A percentile compares a stretch with the other conserved stretches of the same genome.
These are phyloP conservation scores for Neurospora sublineolata DNA, from an alignment of 495 filamentous ascomycete species.

Conservation along the genomic window DNA sequence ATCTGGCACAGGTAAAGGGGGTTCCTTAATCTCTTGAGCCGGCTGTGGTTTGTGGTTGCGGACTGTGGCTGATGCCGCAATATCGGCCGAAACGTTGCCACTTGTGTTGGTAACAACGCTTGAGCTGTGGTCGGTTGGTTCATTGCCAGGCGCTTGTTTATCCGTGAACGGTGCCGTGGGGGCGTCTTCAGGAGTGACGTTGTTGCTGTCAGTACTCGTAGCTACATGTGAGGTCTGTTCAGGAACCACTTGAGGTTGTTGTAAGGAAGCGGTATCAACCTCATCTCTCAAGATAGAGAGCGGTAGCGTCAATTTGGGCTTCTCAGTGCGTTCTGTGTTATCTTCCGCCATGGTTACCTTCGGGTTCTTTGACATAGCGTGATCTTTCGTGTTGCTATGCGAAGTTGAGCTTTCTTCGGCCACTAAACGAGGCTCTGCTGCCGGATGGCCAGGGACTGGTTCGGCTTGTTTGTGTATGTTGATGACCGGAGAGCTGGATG, in stretches of 20 bases:
- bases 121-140: background rate
- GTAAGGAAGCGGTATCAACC: background rate
- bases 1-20: background rate
- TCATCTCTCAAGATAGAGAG: background rate
- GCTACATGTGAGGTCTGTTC: background rate
- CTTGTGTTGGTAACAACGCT: background rate
- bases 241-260: background rate
- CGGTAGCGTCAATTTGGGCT: background rate
- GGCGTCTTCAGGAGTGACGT: background rate
- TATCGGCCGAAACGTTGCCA: background rate
- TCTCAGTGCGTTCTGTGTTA: background rate
- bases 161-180: background rate
- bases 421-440: background rate
- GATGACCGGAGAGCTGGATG: slow-evolving; percentile 12
- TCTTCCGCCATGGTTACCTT: background rate
- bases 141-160: background rate
- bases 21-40: background rate
- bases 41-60: background rate
- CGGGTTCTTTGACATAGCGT: background rate
- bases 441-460: background rate
- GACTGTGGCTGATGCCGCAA: background rate
- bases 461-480: background rate
- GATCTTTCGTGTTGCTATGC: background rate
- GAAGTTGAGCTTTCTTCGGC: background rate
- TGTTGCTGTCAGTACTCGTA: background rate